These are phyloP conservation scores for Priceomyces medius DNA, from an alignment of 805 yeast species.

Conservation along the genomic window DNA sequence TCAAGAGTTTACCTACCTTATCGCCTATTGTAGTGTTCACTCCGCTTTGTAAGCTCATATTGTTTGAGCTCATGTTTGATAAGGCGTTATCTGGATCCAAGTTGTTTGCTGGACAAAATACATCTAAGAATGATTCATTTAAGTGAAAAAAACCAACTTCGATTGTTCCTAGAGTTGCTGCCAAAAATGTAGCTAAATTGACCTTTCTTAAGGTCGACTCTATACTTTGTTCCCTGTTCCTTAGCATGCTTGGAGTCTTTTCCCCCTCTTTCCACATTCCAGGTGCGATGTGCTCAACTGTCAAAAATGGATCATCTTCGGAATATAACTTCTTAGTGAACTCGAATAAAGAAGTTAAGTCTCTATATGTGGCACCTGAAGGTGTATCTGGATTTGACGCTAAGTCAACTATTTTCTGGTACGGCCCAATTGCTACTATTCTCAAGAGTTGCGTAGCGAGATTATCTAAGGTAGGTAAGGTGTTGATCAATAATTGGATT, in stretches of 20 bases:
- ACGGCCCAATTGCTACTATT: conserved; percentile 68
- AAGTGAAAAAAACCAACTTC: conserved; percentile 86
- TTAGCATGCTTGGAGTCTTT: conserved; percentile 54
- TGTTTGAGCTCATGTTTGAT: conserved; percentile 31
- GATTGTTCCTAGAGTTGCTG: conserved; percentile 81
- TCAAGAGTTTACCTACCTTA: conserved; percentile 59
- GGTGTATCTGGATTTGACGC: conserved; percentile 66
- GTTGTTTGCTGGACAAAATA: conserved; percentile 76
- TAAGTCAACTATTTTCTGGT: conserved; percentile 69
- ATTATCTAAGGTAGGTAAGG: conserved; percentile 77
- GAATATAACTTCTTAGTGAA: conserved; percentile 70
- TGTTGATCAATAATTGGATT: conserved; percentile 61
- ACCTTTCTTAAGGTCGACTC: conserved; percentile 74
- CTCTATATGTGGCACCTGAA: conserved; percentile 64
- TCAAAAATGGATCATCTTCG: conserved; percentile 69
- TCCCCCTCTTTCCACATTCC: conserved; percentile 69
- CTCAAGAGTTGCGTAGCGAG: conserved; percentile 78
- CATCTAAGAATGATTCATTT: conserved; percentile 80
- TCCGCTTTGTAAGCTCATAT: conserved; percentile 34
- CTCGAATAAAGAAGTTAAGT: conserved; percentile 73
- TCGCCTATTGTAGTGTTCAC: conserved; percentile 36
- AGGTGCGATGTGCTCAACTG: conserved; percentile 67
- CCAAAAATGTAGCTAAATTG: conserved; percentile 80
- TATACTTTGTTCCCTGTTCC: conserved; percentile 60
- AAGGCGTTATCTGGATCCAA: conserved; percentile 48